Percentiles rank a stretch among this genome's conserved stretches.
These are phyloP conservation scores for Narthecium ossifragum DNA, from an alignment of 106 monocot genomes.

Conservation along the genomic window DNA sequence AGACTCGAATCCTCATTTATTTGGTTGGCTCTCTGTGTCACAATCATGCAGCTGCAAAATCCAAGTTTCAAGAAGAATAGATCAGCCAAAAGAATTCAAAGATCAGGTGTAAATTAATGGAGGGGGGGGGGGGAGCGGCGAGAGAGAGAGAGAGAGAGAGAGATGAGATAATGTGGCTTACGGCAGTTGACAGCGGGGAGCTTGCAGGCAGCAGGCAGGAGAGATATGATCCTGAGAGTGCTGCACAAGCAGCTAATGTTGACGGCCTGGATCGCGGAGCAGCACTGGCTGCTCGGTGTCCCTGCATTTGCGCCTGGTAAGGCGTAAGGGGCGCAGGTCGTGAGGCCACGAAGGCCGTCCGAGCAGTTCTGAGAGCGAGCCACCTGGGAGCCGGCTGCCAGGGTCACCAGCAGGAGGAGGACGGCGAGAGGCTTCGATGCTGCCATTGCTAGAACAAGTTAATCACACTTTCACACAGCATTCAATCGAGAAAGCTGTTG, in stretches of 20 bases:
- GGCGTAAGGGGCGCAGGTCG: not conserved
- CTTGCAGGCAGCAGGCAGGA: slow-evolving; percentile 1
- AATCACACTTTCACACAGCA: no score
- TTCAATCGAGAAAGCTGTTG: no score
- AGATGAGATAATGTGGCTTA: not conserved
- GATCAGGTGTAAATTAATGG: no score
- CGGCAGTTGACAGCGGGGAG: slow-evolving; percentile 2
- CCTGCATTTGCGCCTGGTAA: not conserved
- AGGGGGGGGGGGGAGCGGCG: not conserved
- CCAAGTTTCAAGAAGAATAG: no score
- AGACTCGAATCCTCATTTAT: no score
- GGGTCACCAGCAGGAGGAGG: not conserved
- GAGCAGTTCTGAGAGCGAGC: not conserved
- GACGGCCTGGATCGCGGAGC: not conserved
- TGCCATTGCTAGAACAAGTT: no score
- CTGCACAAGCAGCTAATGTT: not conserved
- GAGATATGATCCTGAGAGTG: slow-evolving; percentile 1
- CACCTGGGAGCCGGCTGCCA: not conserved
- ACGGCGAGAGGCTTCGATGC: not conserved
- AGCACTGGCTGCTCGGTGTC: not conserved
- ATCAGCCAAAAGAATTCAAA: no score
- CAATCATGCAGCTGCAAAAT: no score
- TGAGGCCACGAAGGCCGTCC: not conserved
- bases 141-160: not conserved
- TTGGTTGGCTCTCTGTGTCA: no score